phyloP scores from a whole-genome alignment of 805 yeast species.

The Suhomyces kilbournensis region DNA sequence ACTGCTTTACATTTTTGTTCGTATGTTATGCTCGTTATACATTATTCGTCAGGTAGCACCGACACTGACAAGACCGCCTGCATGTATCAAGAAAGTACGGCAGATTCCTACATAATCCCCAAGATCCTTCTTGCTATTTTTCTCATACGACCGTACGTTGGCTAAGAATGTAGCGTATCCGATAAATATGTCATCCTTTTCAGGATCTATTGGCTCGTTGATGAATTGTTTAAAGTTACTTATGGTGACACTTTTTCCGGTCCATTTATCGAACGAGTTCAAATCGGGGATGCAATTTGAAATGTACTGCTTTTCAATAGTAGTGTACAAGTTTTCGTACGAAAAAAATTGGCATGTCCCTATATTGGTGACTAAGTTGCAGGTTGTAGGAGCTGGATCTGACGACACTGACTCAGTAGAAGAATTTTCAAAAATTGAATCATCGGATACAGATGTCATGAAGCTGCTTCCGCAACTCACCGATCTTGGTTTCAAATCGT shows the following conservation, averaged over 20 bases:
- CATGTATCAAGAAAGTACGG: slow-evolving; percentile 24
- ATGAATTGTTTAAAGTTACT: slow-evolving; percentile 7
- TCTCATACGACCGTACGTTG: slow-evolving; percentile 3
- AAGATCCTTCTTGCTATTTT: not conserved
- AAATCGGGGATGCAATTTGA: slow-evolving; percentile 36
- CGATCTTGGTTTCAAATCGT: not conserved
- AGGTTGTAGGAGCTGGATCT: not conserved
- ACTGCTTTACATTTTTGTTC: not conserved
- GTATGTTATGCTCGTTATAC: not conserved
- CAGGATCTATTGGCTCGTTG: not conserved
- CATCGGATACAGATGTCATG: not conserved
- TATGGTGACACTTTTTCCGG: slow-evolving; percentile 9
- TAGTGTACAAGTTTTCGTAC: slow-evolving; percentile 16
- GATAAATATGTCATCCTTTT: slow-evolving; percentile 7
- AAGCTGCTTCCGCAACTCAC: not conserved
- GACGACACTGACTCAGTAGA: not conserved
- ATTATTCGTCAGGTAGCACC: not conserved
- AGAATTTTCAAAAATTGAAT: not conserved
- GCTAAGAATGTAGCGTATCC: slow-evolving; percentile 2
- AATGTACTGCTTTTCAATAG: slow-evolving; percentile 35
- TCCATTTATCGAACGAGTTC: slow-evolving; percentile 40
- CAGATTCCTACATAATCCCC: slow-evolving; percentile 11
- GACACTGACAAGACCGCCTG: slow-evolving; percentile 28
- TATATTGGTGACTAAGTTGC: slow-evolving; percentile 6
- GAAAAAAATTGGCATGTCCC: slow-evolving; percentile 11